Percentiles rank a stretch among this genome's conserved stretches.
phyloP scores from a whole-genome alignment of 2,329 filamentous ascomycete species.

The Rhinocladiella similis region DNA sequence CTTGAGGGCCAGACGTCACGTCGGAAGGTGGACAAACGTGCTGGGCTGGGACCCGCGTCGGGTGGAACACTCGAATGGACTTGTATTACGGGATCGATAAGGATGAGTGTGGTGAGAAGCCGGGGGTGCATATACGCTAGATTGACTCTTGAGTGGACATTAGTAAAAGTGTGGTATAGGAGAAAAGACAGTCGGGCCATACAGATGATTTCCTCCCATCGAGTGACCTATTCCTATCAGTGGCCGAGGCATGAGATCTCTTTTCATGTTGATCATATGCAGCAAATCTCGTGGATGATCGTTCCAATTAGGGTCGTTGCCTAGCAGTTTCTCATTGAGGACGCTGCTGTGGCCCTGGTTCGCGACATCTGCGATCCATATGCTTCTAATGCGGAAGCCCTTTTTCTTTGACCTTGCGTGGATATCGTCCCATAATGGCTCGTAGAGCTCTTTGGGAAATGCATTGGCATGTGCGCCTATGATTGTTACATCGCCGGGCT shows the following conservation, averaged over 20 bases:
- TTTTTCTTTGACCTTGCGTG: constrained; percentile 53
- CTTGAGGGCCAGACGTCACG: constrained; percentile 82
- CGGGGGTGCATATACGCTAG: constrained; percentile 67
- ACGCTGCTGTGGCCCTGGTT: constrained; percentile 74
- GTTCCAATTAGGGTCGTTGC: constrained; percentile 77
- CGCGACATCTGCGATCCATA: constrained; percentile 80
- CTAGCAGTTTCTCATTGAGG: constrained; percentile 69
- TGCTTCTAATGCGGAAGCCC: constrained; percentile 66
- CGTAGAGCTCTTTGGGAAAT: constrained; percentile 68
- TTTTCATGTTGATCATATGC: constrained; percentile 46
- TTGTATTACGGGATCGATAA: constrained; percentile 62
- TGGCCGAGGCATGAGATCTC: constrained; percentile 50
- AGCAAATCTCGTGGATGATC: constrained; percentile 79
- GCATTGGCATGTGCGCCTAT: constrained; percentile 57
- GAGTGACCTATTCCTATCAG: constrained; percentile 85
- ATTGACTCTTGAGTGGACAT: constrained; percentile 16
- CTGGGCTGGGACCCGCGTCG: constrained; percentile 46
- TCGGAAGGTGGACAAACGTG: constrained; percentile 68
- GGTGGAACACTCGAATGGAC: constrained; percentile 43
- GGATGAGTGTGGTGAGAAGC: constrained; percentile 68
- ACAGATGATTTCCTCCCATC: constrained; percentile 69
- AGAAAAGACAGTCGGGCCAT: background rate
- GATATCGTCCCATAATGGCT: constrained; percentile 81
- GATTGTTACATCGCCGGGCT: constrained; percentile 53
- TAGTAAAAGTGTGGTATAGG: constrained; percentile 28